These are phyloP conservation scores for Nephelium lappaceum DNA, from an alignment of 345 rosid genomes.

Conservation along the genomic window DNA sequence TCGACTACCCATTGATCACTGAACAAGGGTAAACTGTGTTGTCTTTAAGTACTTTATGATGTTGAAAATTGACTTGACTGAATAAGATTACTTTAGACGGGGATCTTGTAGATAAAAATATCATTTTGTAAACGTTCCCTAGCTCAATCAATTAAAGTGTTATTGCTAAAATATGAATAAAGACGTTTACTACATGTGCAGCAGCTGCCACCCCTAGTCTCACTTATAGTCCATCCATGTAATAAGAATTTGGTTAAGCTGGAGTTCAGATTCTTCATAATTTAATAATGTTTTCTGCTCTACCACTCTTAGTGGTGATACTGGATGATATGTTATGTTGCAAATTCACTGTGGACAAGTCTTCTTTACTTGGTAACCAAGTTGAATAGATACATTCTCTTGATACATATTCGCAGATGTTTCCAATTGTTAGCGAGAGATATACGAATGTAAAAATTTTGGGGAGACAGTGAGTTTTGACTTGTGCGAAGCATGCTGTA, in stretches of 20 bases:
- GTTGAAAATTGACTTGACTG: neutral
- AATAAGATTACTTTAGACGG: neutral
- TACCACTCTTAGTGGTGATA: neutral
- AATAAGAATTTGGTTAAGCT: neutral
- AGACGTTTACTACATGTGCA: neutral
- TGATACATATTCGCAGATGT: constrained; percentile 31
- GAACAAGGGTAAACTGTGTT: neutral
- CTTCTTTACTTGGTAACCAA: neutral
- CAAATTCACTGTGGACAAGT: neutral
- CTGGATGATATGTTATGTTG: neutral
- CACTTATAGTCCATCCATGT: neutral
- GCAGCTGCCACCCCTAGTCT: neutral
- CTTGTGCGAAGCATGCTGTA: constrained; percentile 50
- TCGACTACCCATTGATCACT: neutral
- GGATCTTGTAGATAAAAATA: neutral
- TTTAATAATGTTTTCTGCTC: neutral
- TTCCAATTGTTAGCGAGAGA: constrained; percentile 49
- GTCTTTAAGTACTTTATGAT: neutral
- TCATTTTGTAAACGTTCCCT: neutral
- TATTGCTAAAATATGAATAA: neutral
- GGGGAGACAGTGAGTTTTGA: constrained; percentile 48
- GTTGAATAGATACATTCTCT: neutral
- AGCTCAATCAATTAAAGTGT: neutral
- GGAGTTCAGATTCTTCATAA: neutral
- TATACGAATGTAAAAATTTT: constrained; percentile 51